Percentiles rank a stretch among this genome's conserved stretches.
These are phyloP conservation scores for Trichoderma guizhouense DNA, from an alignment of 2,329 filamentous ascomycete genomes.

Conservation along the genomic window DNA sequence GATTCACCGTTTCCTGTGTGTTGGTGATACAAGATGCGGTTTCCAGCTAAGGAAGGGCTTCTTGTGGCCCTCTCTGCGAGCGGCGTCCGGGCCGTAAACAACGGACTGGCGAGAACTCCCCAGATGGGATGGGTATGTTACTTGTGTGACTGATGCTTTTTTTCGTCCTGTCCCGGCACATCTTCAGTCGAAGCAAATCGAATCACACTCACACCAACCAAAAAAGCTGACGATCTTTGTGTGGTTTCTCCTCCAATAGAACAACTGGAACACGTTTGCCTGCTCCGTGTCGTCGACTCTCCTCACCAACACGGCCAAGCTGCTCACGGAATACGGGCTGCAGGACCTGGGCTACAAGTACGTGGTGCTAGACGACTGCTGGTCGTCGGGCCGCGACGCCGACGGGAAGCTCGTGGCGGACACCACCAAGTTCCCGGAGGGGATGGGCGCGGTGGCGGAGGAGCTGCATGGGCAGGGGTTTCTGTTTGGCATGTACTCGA, in stretches of 20 bases:
- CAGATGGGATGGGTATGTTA: conserved; percentile 19
- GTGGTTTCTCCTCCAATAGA: not conserved
- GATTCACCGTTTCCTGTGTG: not conserved
- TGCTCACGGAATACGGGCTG: conserved; percentile 27
- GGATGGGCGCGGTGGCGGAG: conserved; percentile 35
- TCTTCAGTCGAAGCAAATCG: not conserved
- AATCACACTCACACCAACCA: not conserved
- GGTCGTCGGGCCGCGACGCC: conserved; percentile 29
- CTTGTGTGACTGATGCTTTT: not conserved
- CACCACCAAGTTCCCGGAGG: conserved; percentile 35
- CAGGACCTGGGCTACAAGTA: conserved; percentile 30
- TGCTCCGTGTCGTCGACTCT: conserved; percentile 21
- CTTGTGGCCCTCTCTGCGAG: conserved; percentile 1
- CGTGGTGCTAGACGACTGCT: conserved; percentile 36
- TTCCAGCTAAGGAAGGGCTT: not conserved
- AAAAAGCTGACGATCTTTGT: not conserved
- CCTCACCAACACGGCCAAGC: conserved; percentile 23
- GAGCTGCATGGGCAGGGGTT: conserved; percentile 35
- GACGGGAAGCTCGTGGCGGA: conserved; percentile 31
- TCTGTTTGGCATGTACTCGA: conserved; percentile 39
- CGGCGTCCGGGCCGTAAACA: conserved; percentile 3
- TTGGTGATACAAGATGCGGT: not conserved
- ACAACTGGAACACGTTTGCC: conserved; percentile 19
- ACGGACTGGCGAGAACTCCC: conserved; percentile 14
- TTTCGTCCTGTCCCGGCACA: not conserved